Percentiles rank a stretch among this genome's conserved stretches.
Evolutionary conservation across 352 stramenopile species (phyloP).

Genomic region (Pythium plurisporium): DNA sequence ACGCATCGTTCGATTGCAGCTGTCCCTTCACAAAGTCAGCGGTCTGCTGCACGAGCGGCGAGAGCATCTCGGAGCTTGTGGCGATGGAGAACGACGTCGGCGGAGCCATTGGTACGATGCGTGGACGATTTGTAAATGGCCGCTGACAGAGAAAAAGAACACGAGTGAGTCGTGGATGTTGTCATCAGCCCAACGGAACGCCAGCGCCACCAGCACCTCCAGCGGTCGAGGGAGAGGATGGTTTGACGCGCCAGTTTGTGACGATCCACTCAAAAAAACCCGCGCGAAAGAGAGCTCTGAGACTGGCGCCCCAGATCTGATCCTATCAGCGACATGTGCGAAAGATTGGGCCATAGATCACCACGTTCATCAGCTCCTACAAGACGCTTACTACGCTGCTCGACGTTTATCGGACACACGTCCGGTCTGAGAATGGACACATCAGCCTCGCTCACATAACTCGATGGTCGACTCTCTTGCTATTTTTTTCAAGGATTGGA

Average conservation of each 20-base stretch:
- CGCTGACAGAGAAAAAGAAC: no score
- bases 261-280: neutral
- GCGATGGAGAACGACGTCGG: conserved; percentile 20
- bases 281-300: conserved; percentile 12
- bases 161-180: neutral
- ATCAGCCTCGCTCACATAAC: no score
- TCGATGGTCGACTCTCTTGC: no score
- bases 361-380: no score
- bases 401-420: no score
- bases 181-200: neutral
- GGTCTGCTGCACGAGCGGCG: conserved; percentile 59
- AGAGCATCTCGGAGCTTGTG: conserved; percentile 15
- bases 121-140: no score
- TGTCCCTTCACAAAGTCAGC: conserved; percentile 70
- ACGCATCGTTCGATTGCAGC: conserved; percentile 74
- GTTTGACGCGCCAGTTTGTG: neutral
- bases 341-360: no score
- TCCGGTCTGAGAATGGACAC: no score
- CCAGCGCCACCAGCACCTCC: neutral
- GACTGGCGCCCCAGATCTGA: conserved; percentile 13
- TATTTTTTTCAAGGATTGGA: no score
- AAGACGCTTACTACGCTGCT: no score
- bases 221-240: neutral
- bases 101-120: conserved; percentile 16
- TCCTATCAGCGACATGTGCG: conserved; percentile 2